These are phyloP conservation scores for Nicotiana obtusifolia DNA, from an alignment of 257 asterid genomes.

Conservation along the genomic window DNA sequence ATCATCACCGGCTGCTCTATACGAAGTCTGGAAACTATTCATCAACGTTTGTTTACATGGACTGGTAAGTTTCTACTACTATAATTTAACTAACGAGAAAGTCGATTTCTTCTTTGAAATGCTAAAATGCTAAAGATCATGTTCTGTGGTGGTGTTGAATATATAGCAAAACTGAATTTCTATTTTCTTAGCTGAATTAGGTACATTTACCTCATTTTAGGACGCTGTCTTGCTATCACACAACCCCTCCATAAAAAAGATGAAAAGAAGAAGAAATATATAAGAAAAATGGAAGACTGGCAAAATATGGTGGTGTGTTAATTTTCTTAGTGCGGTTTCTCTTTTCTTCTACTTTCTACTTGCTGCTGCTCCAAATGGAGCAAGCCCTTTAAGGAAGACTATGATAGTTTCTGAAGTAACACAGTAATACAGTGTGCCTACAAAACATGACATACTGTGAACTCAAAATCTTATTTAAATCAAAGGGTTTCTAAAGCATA, in stretches of 20 bases:
- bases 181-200: not conserved
- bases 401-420: not conserved
- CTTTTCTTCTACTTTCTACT: not conserved
- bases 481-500: too few relatives aligned
- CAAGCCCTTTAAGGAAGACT: not conserved
- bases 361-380: not conserved
- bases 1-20: constrained; percentile 93
- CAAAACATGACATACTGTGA: not conserved
- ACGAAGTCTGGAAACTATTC: constrained; percentile 97
- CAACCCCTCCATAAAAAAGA: not conserved
- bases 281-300: not conserved
- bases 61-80: constrained; percentile 52
- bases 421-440: not conserved
- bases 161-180: not conserved
- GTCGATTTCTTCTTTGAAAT: not conserved
- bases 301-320: not conserved
- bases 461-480: not conserved
- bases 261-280: not conserved
- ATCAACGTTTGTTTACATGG: constrained; percentile 96
- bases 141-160: not conserved
- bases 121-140: not conserved
- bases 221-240: not conserved
- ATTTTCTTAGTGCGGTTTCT: not conserved
- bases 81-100: not conserved
- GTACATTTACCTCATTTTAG: not conserved